Evolutionary conservation across 768 basidiomycete species (phyloP), one percentile per base, ranked within the genome.

Genomic region (Hericium alpestre): DNA sequence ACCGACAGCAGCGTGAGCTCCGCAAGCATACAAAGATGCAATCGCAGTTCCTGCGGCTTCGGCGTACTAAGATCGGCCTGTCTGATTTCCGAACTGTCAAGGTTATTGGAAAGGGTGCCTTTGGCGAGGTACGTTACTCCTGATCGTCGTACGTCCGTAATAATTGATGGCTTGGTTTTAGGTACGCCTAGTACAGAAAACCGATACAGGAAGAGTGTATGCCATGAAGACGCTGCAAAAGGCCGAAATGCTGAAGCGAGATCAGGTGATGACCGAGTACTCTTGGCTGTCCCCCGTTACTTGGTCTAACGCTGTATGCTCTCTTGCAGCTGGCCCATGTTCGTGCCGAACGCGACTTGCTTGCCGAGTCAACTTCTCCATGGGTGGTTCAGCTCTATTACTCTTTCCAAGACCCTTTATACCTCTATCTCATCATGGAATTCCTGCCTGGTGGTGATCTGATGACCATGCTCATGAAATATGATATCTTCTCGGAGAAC

Each of bases 381-480:
- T 97, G 94, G 95, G 94, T 97, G 47, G 95, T 98, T 6, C 92
- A 96, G 66, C 79, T 98, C 25, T 97, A 81, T 72, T 97, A 95
- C 72, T 96, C 93, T 15, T 98, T 98, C 77, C 96, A 98, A 69
- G 96, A 98, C 68, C 75, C 88, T 1, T 75, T 86, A 47, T 92
- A 89, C 64, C 81, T 99, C 16, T 99, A 98, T 72, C 77, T 99
- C 56, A 89, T 98, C 75, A 98, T 98, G 96, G 96, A 98, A 73
- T 99, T 95, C 72, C 77, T 99, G 53, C 94, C 95, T 56, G 96
- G 96, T 48, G 96, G 96, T 38, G 96, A 99, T 69, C 77, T 98
- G 59, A 97, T 99, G 96, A 96, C 94, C 7, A 98, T 98, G 95
- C 77, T 97, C 58, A 97, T 98, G 79, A 97, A 98, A 72, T 97